Evolutionary conservation across 495 filamentous ascomycete species (phyloP).

Genomic region (Aspergillus cavernicola): DNA sequence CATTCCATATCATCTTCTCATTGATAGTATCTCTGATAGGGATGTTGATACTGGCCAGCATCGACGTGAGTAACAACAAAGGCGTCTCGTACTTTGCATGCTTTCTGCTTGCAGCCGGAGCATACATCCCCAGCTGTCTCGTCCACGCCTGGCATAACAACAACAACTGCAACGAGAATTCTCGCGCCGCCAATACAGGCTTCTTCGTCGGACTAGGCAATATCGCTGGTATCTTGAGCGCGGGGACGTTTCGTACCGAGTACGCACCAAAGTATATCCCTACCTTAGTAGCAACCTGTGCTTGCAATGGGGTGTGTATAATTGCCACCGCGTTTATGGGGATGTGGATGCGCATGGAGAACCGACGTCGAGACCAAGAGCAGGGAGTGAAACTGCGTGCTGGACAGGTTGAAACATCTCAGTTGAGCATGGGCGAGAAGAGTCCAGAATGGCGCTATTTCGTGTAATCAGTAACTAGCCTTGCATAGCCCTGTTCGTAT

Average conservation of each 20-base stretch:
- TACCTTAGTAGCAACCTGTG: conserved; percentile 65
- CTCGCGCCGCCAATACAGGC: conserved; percentile 36
- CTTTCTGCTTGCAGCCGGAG: conserved; percentile 68
- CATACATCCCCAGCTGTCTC: conserved; percentile 39
- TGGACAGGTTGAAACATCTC: conserved; percentile 56
- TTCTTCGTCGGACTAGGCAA: conserved; percentile 62
- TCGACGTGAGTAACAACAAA: conserved; percentile 53
- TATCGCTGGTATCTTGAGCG: conserved; percentile 65
- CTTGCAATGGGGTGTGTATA: conserved; percentile 61
- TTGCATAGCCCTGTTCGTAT: neutral
- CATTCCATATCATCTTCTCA: conserved; percentile 62
- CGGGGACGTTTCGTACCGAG: conserved; percentile 63
- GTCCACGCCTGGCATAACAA: conserved; percentile 64
- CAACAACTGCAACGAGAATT: conserved; percentile 67
- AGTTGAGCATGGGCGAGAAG: conserved; percentile 56
- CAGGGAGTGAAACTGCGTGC: conserved; percentile 55
- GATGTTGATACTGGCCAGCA: conserved; percentile 62
- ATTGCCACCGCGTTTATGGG: conserved; percentile 54
- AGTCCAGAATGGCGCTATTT: conserved; percentile 65
- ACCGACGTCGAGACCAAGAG: conserved; percentile 53
- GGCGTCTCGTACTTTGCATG: conserved; percentile 67
- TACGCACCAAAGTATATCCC: conserved; percentile 68
- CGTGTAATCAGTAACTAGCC: conserved; percentile 21
- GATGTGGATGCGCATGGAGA: conserved; percentile 63
- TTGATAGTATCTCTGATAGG: conserved; percentile 65